phyloP scores from a whole-genome alignment of 129 eudicot genomes.

The Kitagawia praeruptora region DNA sequence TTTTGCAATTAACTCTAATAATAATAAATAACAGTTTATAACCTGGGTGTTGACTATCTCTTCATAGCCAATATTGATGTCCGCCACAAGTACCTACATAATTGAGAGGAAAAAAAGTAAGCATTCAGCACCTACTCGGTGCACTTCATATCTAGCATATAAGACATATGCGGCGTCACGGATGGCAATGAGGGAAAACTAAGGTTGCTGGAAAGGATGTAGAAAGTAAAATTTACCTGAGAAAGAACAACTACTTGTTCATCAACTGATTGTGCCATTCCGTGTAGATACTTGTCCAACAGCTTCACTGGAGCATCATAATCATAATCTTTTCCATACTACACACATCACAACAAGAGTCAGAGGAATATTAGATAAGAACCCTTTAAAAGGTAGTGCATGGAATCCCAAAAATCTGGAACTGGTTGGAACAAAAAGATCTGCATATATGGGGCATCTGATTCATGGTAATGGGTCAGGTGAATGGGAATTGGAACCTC shows the following conservation, averaged over 20 bases:
- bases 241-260: constrained; percentile 57
- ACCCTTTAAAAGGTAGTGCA: not conserved
- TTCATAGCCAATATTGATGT: constrained; percentile 54
- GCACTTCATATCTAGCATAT: not conserved
- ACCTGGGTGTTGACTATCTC: constrained; percentile 64
- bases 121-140: not conserved
- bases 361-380: not conserved
- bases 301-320: constrained; percentile 63
- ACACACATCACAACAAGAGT: constrained; percentile 4
- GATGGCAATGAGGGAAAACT: not conserved
- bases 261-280: constrained; percentile 50
- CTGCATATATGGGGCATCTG: not conserved
- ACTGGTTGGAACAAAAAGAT: not conserved
- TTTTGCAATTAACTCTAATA: too few relatives aligned
- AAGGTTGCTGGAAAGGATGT: not conserved
- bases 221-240: constrained; percentile 21
- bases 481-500: not conserved
- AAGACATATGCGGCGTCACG: not conserved
- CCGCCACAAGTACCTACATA: constrained; percentile 51
- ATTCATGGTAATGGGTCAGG: not conserved
- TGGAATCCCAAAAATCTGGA: not conserved
- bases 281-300: constrained; percentile 49
- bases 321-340: constrained; percentile 61
- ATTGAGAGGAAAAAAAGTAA: not conserved
- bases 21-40: not conserved